A percentile compares a stretch with the other conserved stretches of the same genome.
These are phyloP conservation scores for Testicularia cyperi DNA, from an alignment of 1,284 basidiomycete species.

Conservation along the genomic window DNA sequence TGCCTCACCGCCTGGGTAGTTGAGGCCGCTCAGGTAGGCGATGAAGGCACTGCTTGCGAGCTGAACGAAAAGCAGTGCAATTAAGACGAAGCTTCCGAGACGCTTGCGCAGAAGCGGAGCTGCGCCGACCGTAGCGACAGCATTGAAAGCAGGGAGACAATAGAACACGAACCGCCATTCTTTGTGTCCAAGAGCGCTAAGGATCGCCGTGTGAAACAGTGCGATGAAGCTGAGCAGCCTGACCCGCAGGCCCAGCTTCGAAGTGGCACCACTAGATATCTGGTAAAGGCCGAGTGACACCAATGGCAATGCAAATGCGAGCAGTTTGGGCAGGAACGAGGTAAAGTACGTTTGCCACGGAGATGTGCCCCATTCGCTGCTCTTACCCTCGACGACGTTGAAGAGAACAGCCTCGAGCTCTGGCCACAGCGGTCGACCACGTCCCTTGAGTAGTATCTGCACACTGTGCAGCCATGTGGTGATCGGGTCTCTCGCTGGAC, in stretches of 20 bases:
- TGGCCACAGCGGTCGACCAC: constrained; percentile 70
- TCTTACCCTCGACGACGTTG: constrained; percentile 84
- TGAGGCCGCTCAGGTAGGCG: constrained; percentile 69
- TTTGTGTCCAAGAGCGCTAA: constrained; percentile 72
- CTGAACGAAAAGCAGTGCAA: constrained; percentile 10
- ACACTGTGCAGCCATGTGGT: not conserved
- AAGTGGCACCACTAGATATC: not conserved
- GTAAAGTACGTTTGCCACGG: constrained; percentile 74
- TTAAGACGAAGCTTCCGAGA: constrained; percentile 2
- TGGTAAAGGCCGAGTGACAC: constrained; percentile 64
- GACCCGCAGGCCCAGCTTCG: constrained; percentile 1
- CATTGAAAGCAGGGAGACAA: constrained; percentile 77
- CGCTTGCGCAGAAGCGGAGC: constrained; percentile 62
- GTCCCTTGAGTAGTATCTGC: constrained; percentile 50
- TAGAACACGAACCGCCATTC: constrained; percentile 97
- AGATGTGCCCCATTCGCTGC: constrained; percentile 84
- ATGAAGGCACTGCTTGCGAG: constrained; percentile 47
- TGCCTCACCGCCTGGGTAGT: constrained; percentile 88
- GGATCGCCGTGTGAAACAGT: constrained; percentile 67
- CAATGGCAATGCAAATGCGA: constrained; percentile 69
- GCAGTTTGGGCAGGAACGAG: constrained; percentile 74
- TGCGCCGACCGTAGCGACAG: constrained; percentile 72
- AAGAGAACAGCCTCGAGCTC: constrained; percentile 79
- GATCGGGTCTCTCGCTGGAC: not conserved
- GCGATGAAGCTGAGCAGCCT: constrained; percentile 46